Evolutionary conservation across 176 grass and related monocot genomes (phyloP), one percentile per base, ranked within the genome.

Genomic region (Ensete glaucum): DNA sequence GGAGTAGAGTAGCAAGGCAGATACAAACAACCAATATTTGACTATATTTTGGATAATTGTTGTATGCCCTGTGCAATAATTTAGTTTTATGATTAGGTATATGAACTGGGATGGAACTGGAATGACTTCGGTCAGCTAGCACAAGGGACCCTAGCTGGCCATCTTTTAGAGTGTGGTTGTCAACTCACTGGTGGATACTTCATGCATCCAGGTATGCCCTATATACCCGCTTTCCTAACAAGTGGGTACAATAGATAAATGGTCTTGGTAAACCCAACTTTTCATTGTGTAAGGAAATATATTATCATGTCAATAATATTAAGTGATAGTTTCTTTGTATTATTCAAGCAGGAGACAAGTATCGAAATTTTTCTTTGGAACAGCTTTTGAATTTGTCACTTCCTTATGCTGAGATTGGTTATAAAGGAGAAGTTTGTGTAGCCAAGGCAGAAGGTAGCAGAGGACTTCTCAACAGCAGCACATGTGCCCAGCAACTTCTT

Each of bases 121-220:
- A 81, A 89, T 80, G 88, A 98, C 48, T 89, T 79, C 50, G 71
- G 66, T 71, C 67, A 87, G 69, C 82, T 93, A 56, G 90, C 94
- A 70, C 88, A 98, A 78, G 94, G 94, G 58, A 83, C 82, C 60
- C 87, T 98, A 80, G 88, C 86, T 62, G 85, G 94, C 72, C 94
- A 98, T 91, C 85, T 98, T 87, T 53, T 97, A 62, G 94, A 97
- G 68, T 97, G 94, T 77, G 94, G 94, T 83, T 97, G 94, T 87
- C 90, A 97, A 89, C 82, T 97, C 62, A 97, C 88, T 76, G 94
- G 94, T 82, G 94, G 94, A 78, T 97, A 97, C 82, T 97, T 91
- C 84, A 93, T 85, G 94, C 94, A 97, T 80, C 90, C 94, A 78
- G 90, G 94, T 97, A 82, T 74, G 73, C 24, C 52, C 75, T 17